Conservation (phyloP, 257 asterid genomes). For the Salvia rosmarinus region DNA sequence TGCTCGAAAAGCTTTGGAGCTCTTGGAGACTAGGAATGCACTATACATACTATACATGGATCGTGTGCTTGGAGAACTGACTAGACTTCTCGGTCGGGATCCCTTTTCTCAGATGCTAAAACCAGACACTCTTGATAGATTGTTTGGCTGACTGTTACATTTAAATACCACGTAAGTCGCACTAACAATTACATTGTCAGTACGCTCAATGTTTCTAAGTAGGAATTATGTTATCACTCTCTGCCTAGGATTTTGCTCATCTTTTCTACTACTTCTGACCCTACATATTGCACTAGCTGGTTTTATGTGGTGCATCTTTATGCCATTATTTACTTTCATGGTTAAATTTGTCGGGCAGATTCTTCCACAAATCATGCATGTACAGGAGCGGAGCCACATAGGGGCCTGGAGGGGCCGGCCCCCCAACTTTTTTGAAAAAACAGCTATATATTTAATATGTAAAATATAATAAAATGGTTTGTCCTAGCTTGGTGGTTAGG, state of each 20-base stretch:
- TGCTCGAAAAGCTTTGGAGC: conserved; percentile 70
- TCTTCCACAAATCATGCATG: background rate
- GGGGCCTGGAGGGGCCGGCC: too few relatives aligned
- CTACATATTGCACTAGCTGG: background rate
- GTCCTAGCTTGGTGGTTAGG: too few relatives aligned
- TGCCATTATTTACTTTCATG: too few relatives aligned
- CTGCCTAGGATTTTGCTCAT: background rate
- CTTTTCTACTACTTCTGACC: background rate
- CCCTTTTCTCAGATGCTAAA: conserved; percentile 57
- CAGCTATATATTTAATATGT: too few relatives aligned
- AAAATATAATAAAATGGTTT: too few relatives aligned
- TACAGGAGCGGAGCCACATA: too few relatives aligned
- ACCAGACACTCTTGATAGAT: conserved; percentile 52
- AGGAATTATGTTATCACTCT: background rate
- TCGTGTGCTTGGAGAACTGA: conserved; percentile 84
- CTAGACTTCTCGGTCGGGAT: too few relatives aligned
- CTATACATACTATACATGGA: conserved; percentile 88
- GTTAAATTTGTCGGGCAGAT: background rate
- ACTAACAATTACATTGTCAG: background rate
- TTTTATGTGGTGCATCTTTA: too few relatives aligned
- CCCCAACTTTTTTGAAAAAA: too few relatives aligned
- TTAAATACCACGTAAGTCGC: conserved; percentile 25
- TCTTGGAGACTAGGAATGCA: conserved; percentile 70
- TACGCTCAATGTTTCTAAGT: too few relatives aligned
- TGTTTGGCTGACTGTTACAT: conserved; percentile 57